Evolutionary conservation across 345 rosid species (phyloP), one percentile per base, ranked within the genome.

Genomic region (Cardamine occulta): DNA sequence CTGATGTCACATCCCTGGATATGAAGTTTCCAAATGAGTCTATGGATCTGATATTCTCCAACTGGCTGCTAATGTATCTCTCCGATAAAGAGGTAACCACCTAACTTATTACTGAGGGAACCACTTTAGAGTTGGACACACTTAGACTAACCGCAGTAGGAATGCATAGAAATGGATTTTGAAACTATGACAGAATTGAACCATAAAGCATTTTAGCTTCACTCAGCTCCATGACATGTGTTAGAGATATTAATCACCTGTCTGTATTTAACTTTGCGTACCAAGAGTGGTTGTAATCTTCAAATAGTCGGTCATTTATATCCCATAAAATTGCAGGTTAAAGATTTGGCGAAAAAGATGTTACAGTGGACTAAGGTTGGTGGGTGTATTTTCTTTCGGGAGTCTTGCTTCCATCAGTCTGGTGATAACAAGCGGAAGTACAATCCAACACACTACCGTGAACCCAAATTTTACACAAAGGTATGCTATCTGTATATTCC

Each of bases 51-150:
- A 83, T 93, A 26, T 93, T 95, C 78, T 95, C 99, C 1, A 93
- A 95, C 81, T 93, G 97, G 98, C 89, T 93, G 48, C 93, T 93
- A 5, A 95, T 92, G 99, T 92, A 93, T 85, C 99, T 95, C 62
- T 89, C 97, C 35, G 98, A 95, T 66, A 64, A 84, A 59, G 98
- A 95, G 93, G 98, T 95, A 79, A 49, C 58, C 23, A 48, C 0
- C 8, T 35, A 13, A n/a, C 47, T 48, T 58, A 13, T 39, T 60
- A 59, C 61, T 18, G 28, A 28, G 6, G 12, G 57, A 64, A 51
- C 61, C 54, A 26, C 23, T 32, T 51, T 39, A 18, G 23, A 51
- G 37, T 45, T 39, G 29, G 13, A 15, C 18, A 48, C n/a, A 31
- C 52, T 35, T 32, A 11, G 68, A 21, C 2, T 72, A 35, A 34